A percentile compares a stretch with the other conserved stretches of the same genome.
These are phyloP conservation scores for Jasminum sambac DNA, from an alignment of 257 asterid species.

Conservation along the genomic window DNA sequence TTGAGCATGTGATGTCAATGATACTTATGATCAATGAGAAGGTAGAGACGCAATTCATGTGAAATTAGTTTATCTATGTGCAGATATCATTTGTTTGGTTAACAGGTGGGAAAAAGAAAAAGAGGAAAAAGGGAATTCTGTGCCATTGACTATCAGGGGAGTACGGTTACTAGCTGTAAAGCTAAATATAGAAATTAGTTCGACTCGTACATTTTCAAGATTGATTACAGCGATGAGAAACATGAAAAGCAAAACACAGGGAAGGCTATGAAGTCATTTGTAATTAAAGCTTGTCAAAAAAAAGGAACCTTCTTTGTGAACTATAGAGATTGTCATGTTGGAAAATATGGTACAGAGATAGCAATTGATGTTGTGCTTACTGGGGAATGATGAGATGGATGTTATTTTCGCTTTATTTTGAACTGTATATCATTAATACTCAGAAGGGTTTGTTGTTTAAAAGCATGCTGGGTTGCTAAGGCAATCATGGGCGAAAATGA, in stretches of 20 bases:
- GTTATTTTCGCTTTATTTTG: no score
- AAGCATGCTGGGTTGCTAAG: conserved; percentile 9
- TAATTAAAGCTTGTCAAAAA: not conserved
- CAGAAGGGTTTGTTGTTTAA: not conserved
- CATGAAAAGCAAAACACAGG: not conserved
- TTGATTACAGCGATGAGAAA: not conserved
- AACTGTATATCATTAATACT: no score
- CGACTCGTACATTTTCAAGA: conserved; percentile 6
- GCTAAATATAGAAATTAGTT: not conserved
- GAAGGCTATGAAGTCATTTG: not conserved
- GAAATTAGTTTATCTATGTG: conserved; percentile 8
- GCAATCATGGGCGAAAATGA: conserved; percentile 7
- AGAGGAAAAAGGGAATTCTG: not conserved
- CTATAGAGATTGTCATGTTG: not conserved
- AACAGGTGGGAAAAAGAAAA: conserved; percentile 9
- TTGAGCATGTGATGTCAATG: conserved; percentile 98
- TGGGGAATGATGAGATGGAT: not conserved
- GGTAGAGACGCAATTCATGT: conserved; percentile 38
- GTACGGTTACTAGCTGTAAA: not conserved
- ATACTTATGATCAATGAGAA: conserved; percentile 97
- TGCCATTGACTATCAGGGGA: not conserved
- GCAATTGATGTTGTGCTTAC: no score
- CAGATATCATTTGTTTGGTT: conserved; percentile 4
- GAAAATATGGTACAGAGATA: no score
- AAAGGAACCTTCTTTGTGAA: not conserved